Conservation (phyloP, 371 early-diverging fungal genomes). For the Coemansia sp. region DNA sequence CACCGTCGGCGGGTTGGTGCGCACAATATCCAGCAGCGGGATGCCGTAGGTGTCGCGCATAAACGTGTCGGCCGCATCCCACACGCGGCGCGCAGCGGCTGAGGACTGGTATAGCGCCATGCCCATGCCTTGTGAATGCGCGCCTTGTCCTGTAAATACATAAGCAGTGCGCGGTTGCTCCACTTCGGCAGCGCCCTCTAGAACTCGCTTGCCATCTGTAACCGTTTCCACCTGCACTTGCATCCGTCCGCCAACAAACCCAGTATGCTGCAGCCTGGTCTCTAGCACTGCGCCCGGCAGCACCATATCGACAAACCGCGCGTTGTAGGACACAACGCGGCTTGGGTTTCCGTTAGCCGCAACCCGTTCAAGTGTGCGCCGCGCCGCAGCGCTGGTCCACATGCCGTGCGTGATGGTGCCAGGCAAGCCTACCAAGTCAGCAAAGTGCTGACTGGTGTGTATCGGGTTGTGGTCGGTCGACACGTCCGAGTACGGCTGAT, state of each 20-base stretch:
- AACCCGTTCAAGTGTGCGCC: constrained; percentile 11
- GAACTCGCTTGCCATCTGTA: constrained; percentile 66
- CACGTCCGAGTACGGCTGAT: constrained; percentile 80
- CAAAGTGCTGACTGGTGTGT: constrained; percentile 93
- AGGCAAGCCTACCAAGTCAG: constrained; percentile 85
- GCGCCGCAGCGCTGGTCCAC: constrained; percentile 72
- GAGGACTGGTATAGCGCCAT: constrained; percentile 90
- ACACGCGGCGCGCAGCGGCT: constrained; percentile 80
- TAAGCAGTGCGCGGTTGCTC: constrained; percentile 89
- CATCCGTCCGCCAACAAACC: constrained; percentile 84
- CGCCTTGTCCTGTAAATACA: constrained; percentile 96
- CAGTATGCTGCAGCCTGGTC: constrained; percentile 87
- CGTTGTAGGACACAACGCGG: constrained; percentile 10
- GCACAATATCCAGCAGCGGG: constrained; percentile 93
- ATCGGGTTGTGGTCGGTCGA: constrained; percentile 96
- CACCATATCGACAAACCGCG: constrained; percentile 32
- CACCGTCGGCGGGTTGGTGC: constrained; percentile 81
- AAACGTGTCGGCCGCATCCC: constrained; percentile 92
- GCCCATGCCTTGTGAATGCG: constrained; percentile 96
- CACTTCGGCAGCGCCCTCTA: constrained; percentile 83
- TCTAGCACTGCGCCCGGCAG: constrained; percentile 85
- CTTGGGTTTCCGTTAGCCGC: constrained; percentile 18
- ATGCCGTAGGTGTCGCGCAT: constrained; percentile 87
- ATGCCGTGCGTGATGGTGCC: constrained; percentile 97
- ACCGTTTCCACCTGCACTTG: constrained; percentile 79